Evolutionary conservation across 768 basidiomycete genomes (phyloP).

Genomic region (Leccinum arenicola): DNA sequence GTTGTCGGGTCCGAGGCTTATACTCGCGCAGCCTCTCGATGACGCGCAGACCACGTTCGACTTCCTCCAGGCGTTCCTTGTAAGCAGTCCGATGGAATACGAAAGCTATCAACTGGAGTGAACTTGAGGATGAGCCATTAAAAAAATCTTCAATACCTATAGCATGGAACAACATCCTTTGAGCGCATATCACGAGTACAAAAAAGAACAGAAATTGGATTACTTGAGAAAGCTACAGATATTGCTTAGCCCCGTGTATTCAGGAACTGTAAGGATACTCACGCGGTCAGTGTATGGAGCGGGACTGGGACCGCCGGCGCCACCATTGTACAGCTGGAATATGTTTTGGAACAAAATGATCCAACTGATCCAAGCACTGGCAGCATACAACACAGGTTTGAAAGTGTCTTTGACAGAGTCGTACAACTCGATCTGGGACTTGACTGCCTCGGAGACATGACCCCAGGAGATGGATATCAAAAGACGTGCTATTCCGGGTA

Average conservation of each 20-base stretch:
- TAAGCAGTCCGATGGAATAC: conserved; percentile 78
- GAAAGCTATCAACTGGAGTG: conserved; percentile 44
- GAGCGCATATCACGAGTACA: conserved; percentile 57
- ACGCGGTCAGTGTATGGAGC: conserved; percentile 63
- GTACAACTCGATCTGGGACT: conserved; percentile 66
- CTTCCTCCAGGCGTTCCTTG: conserved; percentile 62
- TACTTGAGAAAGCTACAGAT: conserved; percentile 51
- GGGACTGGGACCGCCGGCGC: conserved; percentile 40
- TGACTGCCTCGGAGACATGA: conserved; percentile 67
- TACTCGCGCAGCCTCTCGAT: conserved; percentile 69
- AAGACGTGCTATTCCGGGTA: conserved; percentile 54
- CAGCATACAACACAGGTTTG: conserved; percentile 73
- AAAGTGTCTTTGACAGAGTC: conserved; percentile 64
- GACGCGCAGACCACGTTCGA: conserved; percentile 50
- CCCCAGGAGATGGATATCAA: conserved; percentile 66
- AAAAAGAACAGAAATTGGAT: conserved; percentile 77
- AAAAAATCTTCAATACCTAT: conserved; percentile 37
- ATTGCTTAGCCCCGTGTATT: background rate
- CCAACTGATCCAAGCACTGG: conserved; percentile 72
- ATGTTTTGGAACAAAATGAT: conserved; percentile 69
- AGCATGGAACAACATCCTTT: conserved; percentile 68
- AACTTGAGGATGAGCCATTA: background rate
- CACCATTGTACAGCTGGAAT: conserved; percentile 50
- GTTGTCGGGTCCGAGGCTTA: conserved; percentile 44
- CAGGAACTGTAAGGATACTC: conserved; percentile 13